Conservation (phyloP, 257 asterid genomes). For the Misopates orontium region DNA sequence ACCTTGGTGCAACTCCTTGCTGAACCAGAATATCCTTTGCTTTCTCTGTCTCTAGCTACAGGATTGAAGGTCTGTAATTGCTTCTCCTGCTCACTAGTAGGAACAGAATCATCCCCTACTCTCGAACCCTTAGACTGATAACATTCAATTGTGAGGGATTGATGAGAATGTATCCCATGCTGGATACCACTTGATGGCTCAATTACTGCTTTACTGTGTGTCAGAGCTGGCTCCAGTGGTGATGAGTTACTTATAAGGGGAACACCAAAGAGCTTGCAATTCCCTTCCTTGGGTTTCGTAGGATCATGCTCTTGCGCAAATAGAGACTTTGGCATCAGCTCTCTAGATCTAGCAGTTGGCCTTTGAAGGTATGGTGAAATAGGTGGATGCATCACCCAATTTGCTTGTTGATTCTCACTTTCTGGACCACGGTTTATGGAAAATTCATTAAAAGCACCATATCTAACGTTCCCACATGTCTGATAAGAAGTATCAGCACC, state of each 20-base stretch:
- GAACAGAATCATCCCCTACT: conserved; percentile 45
- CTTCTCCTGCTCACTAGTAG: conserved; percentile 58
- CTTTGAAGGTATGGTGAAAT: conserved; percentile 53
- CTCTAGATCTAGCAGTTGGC: conserved; percentile 54
- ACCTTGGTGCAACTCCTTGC: conserved; percentile 98
- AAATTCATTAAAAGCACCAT: conserved; percentile 48
- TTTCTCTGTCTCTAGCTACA: conserved; percentile 53
- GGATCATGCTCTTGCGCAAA: conserved; percentile 41
- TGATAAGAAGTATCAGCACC: conserved; percentile 44
- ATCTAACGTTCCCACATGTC: conserved; percentile 44
- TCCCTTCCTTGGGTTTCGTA: conserved; percentile 58
- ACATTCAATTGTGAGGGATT: conserved; percentile 42
- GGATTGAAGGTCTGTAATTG: conserved; percentile 40
- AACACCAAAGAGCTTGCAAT: conserved; percentile 83
- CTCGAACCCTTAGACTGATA: conserved; percentile 62
- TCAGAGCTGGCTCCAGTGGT: conserved; percentile 38
- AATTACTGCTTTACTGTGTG: conserved; percentile 30
- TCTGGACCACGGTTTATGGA: conserved; percentile 47
- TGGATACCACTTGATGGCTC: conserved; percentile 39
- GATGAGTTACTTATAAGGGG: conserved; percentile 49
- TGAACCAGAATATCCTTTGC: conserved; percentile 58
- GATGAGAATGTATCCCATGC: conserved; percentile 39
- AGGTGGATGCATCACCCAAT: conserved; percentile 84
- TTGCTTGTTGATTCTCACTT: conserved; percentile 53
- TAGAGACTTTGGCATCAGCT: conserved; percentile 42